Evolutionary conservation across 768 basidiomycete genomes (phyloP), one percentile per base, ranked within the genome.

Genomic region (Mycena alexandri): DNA sequence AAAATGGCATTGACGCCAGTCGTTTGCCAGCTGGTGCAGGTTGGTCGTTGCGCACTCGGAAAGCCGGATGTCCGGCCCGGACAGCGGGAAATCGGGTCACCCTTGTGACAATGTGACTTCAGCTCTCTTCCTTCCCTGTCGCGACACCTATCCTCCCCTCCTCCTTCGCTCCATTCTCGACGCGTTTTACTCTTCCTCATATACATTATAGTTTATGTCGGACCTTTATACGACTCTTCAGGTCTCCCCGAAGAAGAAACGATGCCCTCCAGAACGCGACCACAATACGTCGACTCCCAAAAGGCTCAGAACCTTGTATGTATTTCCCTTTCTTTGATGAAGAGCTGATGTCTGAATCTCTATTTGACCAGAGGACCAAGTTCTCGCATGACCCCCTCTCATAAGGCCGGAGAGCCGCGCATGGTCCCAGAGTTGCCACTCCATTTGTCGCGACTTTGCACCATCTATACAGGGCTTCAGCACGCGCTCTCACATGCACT

Each of bases 401-500:
- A 44, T 38, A 71, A 47, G 56, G 46, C 46, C 36, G 51, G 11
- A 36, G 62, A 24, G 5, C 69, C 59, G 67, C 75, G 60, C 62
- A 60, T 38, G 11, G 38, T 78, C 29, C 61, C 67, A 25, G 66
- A 81, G 10, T 78, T 94, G 43, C 90, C 93, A 13, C 47, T 78
- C 13, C 84, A 90, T 69, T 82, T 95, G 34, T 75, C 85, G 46
- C 89, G 91, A 42, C 85, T 95, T 42, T 81, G 83, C 69, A 83
- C 79, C 60, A 83, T 91, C 52, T 90, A 94, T 72, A 89, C 86
- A 24, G 87, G 89, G 14, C 81, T 95, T 52, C 92, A 94, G 71
- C 91, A 92, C 74, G 93, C 94, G 55, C 84, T 95, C 61, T 93
- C 94, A 3, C 92, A 93, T 79, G 92, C 93, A 11, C 86, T 95